Percentiles rank a stretch among this genome's conserved stretches.
These are phyloP conservation scores for Tuber borchii DNA, from an alignment of 495 filamentous ascomycete species.

Conservation along the genomic window DNA sequence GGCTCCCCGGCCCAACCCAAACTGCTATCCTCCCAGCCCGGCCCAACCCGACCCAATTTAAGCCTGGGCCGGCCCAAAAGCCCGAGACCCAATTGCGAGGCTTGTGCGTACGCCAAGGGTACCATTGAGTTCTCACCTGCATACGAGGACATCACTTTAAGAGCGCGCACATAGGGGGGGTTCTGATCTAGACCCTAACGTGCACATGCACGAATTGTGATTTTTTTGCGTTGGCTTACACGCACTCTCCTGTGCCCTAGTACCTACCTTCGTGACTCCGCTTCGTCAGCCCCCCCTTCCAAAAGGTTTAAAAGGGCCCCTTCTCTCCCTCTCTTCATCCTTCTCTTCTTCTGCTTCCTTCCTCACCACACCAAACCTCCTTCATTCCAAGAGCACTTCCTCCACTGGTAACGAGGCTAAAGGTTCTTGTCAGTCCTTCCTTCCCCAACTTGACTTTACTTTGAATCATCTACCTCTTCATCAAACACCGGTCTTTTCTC, in stretches of 20 bases:
- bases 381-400: neutral
- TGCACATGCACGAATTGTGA: neutral
- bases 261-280: neutral
- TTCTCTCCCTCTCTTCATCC: neutral
- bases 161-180: neutral
- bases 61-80: no score
- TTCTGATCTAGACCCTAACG: neutral
- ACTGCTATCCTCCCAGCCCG: no score
- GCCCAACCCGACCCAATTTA: no score
- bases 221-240: neutral
- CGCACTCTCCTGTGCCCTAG: neutral
- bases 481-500: neutral
- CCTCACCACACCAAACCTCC: neutral
- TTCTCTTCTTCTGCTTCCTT: neutral
- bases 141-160: neutral
- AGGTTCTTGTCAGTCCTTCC: neutral
- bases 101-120: no score
- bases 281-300: neutral
- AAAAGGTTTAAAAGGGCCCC: neutral
- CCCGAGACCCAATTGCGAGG: no score
- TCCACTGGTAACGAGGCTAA: neutral
- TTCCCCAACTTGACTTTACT: neutral
- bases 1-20: no score
- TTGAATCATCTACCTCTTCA: neutral
- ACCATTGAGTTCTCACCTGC: neutral